phyloP scores from a whole-genome alignment of 768 basidiomycete genomes.

The Boletus subcaerulescens region DNA sequence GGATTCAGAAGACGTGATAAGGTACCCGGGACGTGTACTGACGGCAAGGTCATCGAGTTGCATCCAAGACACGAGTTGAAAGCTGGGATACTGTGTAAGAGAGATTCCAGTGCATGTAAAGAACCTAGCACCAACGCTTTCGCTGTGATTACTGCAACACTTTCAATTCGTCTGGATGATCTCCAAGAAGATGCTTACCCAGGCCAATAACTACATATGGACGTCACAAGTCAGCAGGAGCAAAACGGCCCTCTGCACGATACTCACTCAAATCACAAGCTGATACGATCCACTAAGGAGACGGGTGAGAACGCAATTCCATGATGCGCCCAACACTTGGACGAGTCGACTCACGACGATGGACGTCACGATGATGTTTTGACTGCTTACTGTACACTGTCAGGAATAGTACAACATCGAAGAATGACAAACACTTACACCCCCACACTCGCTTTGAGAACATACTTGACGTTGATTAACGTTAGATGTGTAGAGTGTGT shows the following conservation, averaged over 20 bases:
- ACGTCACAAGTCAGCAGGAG: background rate
- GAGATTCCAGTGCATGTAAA: background rate
- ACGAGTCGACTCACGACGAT: conserved; percentile 43
- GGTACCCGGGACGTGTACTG: conserved; percentile 3
- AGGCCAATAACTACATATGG: conserved; percentile 7
- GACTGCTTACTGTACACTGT: conserved; percentile 42
- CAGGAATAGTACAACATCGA: background rate
- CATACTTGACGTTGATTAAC: conserved; percentile 31
- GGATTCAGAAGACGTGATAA: background rate
- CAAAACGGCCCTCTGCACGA: background rate
- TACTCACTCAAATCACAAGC: conserved; percentile 46
- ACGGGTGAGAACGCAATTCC: conserved; percentile 1
- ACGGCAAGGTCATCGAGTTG: conserved; percentile 41
- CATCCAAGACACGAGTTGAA: conserved; percentile 35
- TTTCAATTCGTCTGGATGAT: background rate
- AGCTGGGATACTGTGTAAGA: conserved; percentile 29
- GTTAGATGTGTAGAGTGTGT: background rate
- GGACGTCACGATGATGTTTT: conserved; percentile 40
- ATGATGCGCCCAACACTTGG: background rate
- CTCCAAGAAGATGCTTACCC: conserved; percentile 1
- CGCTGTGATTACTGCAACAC: conserved; percentile 44
- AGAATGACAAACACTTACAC: conserved; percentile 35
- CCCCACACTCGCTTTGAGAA: conserved; percentile 51
- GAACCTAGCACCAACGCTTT: conserved; percentile 42
- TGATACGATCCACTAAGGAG: conserved; percentile 37